Conservation (phyloP, 352 stramenopile species). For the Pythium myriotylum region DNA sequence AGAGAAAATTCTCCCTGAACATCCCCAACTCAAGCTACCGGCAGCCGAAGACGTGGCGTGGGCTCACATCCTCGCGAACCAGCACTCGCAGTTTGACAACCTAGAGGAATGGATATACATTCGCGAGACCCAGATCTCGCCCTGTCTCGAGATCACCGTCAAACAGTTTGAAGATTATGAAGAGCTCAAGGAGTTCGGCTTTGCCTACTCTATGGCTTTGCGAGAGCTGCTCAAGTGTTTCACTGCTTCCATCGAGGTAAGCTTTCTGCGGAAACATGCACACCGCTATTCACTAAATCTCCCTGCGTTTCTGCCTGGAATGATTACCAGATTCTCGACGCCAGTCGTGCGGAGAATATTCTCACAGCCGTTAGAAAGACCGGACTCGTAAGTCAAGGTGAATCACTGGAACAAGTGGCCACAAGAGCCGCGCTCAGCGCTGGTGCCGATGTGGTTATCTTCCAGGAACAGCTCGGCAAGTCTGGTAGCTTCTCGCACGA, state of each 20-base stretch:
- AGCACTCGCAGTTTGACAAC: conserved; percentile 84
- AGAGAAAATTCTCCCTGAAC: conserved; percentile 53
- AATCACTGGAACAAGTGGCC: conserved; percentile 54
- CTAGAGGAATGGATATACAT: conserved; percentile 85
- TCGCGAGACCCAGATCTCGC: conserved; percentile 80
- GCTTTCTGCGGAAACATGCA: not conserved
- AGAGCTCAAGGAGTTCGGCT: conserved; percentile 73
- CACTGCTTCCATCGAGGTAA: conserved; percentile 74
- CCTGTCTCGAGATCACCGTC: conserved; percentile 62
- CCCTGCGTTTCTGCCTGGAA: no score
- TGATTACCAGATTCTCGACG: conserved; percentile 44
- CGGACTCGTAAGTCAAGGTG: conserved; percentile 17
- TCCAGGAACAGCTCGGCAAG: conserved; percentile 60
- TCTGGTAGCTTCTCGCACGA: conserved; percentile 36
- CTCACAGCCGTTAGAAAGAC: conserved; percentile 37
- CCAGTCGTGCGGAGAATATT: conserved; percentile 46
- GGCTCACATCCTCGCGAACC: conserved; percentile 80
- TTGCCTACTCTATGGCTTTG: conserved; percentile 80
- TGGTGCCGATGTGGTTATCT: conserved; percentile 60
- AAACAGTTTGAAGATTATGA: conserved; percentile 59
- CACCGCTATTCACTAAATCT: no score
- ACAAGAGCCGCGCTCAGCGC: conserved; percentile 53
- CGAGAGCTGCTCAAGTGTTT: conserved; percentile 84
- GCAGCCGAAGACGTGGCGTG: conserved; percentile 68
- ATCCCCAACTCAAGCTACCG: conserved; percentile 45